A percentile compares a stretch with the other conserved stretches of the same genome.
Conservation (phyloP, 73 alveolate species). For the Paramecium caudatum region DNA sequence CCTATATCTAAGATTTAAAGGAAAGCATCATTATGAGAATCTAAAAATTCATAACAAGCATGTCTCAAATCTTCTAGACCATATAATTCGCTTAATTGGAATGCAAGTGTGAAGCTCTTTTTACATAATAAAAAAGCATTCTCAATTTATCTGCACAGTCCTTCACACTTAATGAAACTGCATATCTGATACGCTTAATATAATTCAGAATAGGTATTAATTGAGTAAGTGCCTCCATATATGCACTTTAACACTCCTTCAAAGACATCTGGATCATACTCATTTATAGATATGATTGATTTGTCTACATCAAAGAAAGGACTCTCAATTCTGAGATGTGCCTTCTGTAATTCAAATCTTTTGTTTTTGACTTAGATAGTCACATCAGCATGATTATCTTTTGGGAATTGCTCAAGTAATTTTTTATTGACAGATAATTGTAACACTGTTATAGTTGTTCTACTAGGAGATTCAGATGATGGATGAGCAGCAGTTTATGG, state of each 20-base stretch:
- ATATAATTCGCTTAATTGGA: constrained; percentile 24
- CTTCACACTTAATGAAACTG: background rate
- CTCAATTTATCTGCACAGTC: constrained; percentile 20
- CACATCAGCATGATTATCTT: constrained; percentile 51
- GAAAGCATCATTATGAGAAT: background rate
- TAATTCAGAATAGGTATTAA: constrained; percentile 2
- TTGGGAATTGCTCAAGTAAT: constrained; percentile 44
- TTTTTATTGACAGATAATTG: constrained; percentile 13
- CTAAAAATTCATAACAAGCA: constrained; percentile 43
- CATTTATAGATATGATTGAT: background rate
- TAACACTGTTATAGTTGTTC: background rate
- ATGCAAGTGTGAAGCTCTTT: background rate
- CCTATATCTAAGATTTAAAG: background rate
- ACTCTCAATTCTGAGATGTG: constrained; percentile 64
- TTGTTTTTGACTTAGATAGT: constrained; percentile 19
- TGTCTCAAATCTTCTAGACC: constrained; percentile 32
- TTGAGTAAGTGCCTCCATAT: constrained; percentile 48
- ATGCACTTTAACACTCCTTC: constrained; percentile 22
- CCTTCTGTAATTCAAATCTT: constrained; percentile 45
- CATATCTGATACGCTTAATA: constrained; percentile 50
- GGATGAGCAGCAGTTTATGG: background rate
- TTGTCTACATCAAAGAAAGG: constrained; percentile 31
- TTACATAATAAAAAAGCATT: background rate
- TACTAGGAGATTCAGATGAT: no score
- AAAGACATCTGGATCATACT: constrained; percentile 41